These are phyloP conservation scores for Hawksworthiomyces lignivorus DNA, from an alignment of 2,329 filamentous ascomycete genomes.

Conservation along the genomic window DNA sequence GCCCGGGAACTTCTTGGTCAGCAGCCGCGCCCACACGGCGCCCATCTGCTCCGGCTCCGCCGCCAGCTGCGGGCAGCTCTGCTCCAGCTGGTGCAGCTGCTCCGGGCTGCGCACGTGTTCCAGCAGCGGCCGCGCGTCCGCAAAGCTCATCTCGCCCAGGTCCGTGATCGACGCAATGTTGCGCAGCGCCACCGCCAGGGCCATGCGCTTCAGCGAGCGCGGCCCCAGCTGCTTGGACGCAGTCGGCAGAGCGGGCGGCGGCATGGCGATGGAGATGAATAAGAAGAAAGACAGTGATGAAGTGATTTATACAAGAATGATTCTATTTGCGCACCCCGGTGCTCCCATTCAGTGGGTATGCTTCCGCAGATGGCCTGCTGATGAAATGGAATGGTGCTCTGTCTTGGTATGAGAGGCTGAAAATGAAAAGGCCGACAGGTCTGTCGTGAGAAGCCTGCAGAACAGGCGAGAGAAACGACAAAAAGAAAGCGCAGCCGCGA, in stretches of 20 bases:
- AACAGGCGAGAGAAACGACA: too few relatives aligned
- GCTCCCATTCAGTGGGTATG: too few relatives aligned
- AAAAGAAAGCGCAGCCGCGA: too few relatives aligned
- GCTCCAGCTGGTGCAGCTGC: conserved; percentile 69
- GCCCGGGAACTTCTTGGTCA: conserved; percentile 66
- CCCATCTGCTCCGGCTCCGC: conserved; percentile 57
- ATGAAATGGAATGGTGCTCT: too few relatives aligned
- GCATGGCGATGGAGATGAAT: not conserved
- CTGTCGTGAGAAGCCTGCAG: too few relatives aligned
- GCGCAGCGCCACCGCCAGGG: conserved; percentile 42
- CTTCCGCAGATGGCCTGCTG: too few relatives aligned
- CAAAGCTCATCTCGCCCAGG: conserved; percentile 64
- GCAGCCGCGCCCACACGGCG: conserved; percentile 73
- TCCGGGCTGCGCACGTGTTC: conserved; percentile 61
- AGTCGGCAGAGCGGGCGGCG: conserved; percentile 5
- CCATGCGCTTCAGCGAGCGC: conserved; percentile 41
- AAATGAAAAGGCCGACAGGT: too few relatives aligned
- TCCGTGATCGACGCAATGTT: conserved; percentile 54
- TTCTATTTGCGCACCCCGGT: too few relatives aligned
- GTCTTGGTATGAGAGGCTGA: too few relatives aligned
- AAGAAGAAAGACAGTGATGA: not conserved
- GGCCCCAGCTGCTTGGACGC: conserved; percentile 14
- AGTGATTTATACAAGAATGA: too few relatives aligned
- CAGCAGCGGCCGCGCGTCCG: conserved; percentile 60
- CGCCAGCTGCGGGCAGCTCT: conserved; percentile 67